Conservation (phyloP, 495 filamentous ascomycete genomes). For the Lasiosphaeris hirsuta region DNA sequence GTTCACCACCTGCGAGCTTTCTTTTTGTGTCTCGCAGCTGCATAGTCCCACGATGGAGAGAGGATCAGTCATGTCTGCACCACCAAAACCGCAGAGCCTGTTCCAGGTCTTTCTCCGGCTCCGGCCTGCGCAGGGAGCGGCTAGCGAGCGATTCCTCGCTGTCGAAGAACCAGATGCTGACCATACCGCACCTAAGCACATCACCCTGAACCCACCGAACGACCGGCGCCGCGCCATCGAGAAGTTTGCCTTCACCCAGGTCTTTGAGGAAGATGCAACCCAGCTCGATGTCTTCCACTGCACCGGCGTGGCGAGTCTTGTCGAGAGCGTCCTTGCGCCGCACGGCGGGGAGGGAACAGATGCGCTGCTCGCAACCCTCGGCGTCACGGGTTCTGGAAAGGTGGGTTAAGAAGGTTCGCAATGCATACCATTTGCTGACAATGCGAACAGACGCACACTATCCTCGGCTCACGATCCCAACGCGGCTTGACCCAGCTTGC, state of each 20-base stretch:
- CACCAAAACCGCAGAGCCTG: conserved; percentile 47
- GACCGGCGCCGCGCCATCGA: conserved; percentile 85
- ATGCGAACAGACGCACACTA: conserved; percentile 80
- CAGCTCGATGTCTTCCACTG: conserved; percentile 88
- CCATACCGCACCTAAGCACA: conserved; percentile 62
- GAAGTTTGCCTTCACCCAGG: conserved; percentile 88
- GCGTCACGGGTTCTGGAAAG: conserved; percentile 95
- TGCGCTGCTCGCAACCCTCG: conserved; percentile 85
- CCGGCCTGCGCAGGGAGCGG: conserved; percentile 60
- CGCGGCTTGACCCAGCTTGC: conserved; percentile 88
- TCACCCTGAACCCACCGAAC: conserved; percentile 80
- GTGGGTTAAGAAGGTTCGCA: conserved; percentile 45
- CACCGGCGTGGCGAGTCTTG: conserved; percentile 67
- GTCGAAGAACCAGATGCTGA: conserved; percentile 61
- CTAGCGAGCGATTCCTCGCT: conserved; percentile 67
- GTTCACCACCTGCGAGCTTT: background rate
- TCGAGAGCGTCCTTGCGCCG: conserved; percentile 72
- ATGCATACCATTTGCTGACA: conserved; percentile 20
- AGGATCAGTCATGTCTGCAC: conserved; percentile 17
- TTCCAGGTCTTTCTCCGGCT: conserved; percentile 93
- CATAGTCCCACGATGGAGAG: conserved; percentile 18
- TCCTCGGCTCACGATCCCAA: conserved; percentile 81
- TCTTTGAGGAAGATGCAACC: conserved; percentile 80
- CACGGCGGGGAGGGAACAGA: conserved; percentile 74
- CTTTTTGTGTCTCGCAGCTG: background rate